Evolutionary conservation across 108 stramenopile species (phyloP), one percentile per base, ranked within the genome.

Genomic region (Nannochloropsis gaditana): DNA sequence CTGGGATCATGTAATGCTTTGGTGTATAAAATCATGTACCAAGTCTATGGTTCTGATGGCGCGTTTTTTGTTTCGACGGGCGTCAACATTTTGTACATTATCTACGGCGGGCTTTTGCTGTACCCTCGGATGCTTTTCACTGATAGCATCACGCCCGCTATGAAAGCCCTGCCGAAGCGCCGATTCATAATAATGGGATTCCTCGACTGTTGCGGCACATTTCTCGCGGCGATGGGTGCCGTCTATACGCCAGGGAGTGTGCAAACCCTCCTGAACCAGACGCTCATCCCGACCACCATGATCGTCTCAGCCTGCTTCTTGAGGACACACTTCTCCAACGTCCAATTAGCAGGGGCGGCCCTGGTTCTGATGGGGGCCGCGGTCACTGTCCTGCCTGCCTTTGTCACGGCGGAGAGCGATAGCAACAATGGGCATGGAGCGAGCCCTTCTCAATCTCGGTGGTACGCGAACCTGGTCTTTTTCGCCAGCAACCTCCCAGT

Each of bases 231-330:
- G 19, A 83, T 83, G 86, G 86, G 86, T 41, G 83, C 45, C 80
- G 84, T 45, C 59, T 21, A 81, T 41, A 84, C 86, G 44, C 80
- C 83, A 17, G 86, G 86, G 8, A 41, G 44, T 42, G 79, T 87
- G 45, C 86, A 87, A 45, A 84, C 83, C 19, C 31, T 87, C 5
- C 83, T 87, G 10, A 87, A 84, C 86, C 86, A 87, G 44, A 79
- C 83, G 9, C 83, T 84, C 50, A 83, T 87, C 9, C 86, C 86
- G 5, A 47, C 45, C 50, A 83, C 83, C 41, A 84, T 87, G 86
- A 21, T 84, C 41, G 45, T 47, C 43, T 84, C 83, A 17, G 21
- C 42, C n/a, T 11, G 50, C 79, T 11, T 42, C 83, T 21, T 87
- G 80, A 45, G 44, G 43, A 87, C 79, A 41, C 15, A n/a, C 9